These are phyloP conservation scores for Teunomyces pallodes DNA, from an alignment of 805 yeast species.

Conservation along the genomic window DNA sequence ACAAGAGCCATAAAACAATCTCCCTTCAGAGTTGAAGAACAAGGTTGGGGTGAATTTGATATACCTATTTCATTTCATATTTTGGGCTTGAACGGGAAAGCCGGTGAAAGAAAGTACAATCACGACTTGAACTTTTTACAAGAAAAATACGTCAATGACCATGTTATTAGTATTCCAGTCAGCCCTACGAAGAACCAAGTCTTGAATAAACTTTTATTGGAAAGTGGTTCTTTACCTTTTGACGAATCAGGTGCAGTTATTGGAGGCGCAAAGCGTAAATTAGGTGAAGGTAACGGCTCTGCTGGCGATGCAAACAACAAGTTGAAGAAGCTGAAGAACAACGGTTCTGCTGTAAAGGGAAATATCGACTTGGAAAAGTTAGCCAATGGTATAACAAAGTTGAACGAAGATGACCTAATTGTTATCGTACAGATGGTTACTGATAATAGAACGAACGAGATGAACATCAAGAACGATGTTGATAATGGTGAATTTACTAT, in stretches of 20 bases:
- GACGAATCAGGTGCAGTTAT: slow-evolving; percentile 36
- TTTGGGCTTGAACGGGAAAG: slow-evolving; percentile 62
- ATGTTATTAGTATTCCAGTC: slow-evolving; percentile 66
- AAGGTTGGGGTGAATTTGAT: slow-evolving; percentile 99
- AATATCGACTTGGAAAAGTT: slow-evolving; percentile 83
- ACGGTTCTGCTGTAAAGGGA: slow-evolving; percentile 59
- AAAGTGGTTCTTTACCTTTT: slow-evolving; percentile 76
- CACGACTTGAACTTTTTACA: slow-evolving; percentile 88
- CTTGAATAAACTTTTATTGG: slow-evolving; percentile 68
- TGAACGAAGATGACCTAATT: slow-evolving; percentile 87
- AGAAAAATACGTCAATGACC: slow-evolving; percentile 76
- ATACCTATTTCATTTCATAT: slow-evolving; percentile 74
- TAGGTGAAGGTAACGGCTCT: slow-evolving; percentile 12
- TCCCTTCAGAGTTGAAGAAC: slow-evolving; percentile 85
- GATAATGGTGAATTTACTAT: slow-evolving; percentile 97
- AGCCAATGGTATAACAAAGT: slow-evolving; percentile 84
- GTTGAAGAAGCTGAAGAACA: slow-evolving; percentile 50
- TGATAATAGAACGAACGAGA: slow-evolving; percentile 90
- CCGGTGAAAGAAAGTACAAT: slow-evolving; percentile 80
- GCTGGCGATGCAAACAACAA: slow-evolving; percentile 18
- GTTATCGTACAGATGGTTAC: slow-evolving; percentile 97
- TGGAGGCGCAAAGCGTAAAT: slow-evolving; percentile 13
- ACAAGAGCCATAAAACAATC: slow-evolving; percentile 73
- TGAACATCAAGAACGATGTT: slow-evolving; percentile 92
- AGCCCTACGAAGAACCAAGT: slow-evolving; percentile 60